These are phyloP conservation scores for Pouteria campechiana DNA, from an alignment of 179 eudicot genomes.

Conservation along the genomic window DNA sequence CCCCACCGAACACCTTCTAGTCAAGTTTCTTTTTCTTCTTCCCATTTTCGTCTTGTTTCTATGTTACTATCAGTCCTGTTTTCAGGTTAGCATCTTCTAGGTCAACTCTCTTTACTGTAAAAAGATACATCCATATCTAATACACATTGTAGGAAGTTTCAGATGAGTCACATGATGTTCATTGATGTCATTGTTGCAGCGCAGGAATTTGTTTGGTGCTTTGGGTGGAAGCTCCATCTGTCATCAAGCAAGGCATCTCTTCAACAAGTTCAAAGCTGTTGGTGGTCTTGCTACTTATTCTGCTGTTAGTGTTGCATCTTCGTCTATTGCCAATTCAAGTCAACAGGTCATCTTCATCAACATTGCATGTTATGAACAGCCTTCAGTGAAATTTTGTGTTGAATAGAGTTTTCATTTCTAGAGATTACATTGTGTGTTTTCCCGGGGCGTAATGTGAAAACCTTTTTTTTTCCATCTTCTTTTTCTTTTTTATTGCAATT, in stretches of 20 bases:
- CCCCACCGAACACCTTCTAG: conserved; percentile 52
- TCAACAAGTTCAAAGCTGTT: conserved; percentile 49
- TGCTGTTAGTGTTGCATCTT: conserved; percentile 43
- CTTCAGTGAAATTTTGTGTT: not conserved
- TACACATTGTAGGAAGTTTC: no score
- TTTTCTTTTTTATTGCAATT: no score
- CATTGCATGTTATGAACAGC: no score
- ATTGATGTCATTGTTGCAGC: no score
- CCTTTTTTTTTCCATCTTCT: no score
- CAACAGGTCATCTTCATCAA: conserved; percentile 43
- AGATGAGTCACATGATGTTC: no score
- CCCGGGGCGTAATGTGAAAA: no score
- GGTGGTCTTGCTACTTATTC: conserved; percentile 47
- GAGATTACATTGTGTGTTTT: no score
- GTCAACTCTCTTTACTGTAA: not conserved
- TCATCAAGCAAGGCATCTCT: conserved; percentile 63
- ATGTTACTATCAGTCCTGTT: conserved; percentile 48
- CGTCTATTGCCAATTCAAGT: conserved; percentile 42
- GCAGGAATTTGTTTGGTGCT: conserved; percentile 15
- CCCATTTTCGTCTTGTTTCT: conserved; percentile 54
- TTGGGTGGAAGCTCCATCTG: conserved; percentile 50
- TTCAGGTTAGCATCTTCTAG: conserved; percentile 48
- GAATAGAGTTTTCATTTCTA: no score
- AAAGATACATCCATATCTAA: no score
- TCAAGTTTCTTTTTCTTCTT: conserved; percentile 61